Conservation (phyloP, 192 early-diverging fungal species). For the Hyaloraphidium curvatum region DNA sequence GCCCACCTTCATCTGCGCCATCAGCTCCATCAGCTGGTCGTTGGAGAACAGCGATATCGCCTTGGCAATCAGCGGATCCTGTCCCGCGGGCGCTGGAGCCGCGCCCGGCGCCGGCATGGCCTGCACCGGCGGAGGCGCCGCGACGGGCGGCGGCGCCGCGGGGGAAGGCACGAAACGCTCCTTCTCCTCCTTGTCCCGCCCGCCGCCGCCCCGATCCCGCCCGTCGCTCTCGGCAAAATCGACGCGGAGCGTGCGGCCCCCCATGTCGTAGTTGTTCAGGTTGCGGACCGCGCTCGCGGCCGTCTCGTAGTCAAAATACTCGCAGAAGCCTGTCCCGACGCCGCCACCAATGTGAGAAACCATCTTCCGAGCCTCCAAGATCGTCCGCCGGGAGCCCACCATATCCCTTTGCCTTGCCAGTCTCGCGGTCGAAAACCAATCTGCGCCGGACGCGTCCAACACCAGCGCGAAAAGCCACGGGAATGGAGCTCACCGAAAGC, state of each 20-base stretch:
- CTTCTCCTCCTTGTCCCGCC: background rate
- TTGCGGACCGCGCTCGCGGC: conserved; percentile 87
- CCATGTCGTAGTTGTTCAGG: conserved; percentile 76
- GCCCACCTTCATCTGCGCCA: conserved; percentile 44
- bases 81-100: conserved; percentile 8
- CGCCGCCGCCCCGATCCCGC: background rate
- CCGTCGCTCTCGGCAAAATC: conserved; percentile 65
- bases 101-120: conserved; percentile 3
- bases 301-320: conserved; percentile 51
- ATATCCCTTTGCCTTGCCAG: conserved; percentile 75
- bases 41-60: conserved; percentile 13
- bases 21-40: conserved; percentile 37
- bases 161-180: conserved; percentile 5
- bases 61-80: conserved; percentile 7
- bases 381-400: conserved; percentile 18
- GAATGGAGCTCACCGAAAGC: conserved; percentile 29
- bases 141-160: background rate
- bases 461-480: background rate
- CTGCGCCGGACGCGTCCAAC: conserved; percentile 16
- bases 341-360: background rate
- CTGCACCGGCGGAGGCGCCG: conserved; percentile 7
- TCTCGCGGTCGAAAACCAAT: conserved; percentile 80
- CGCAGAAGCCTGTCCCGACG: conserved; percentile 8
- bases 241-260: conserved; percentile 70
- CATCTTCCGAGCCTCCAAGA: background rate